Conservation (phyloP, 208 protist species). For the Angomonas ambiguus region DNA sequence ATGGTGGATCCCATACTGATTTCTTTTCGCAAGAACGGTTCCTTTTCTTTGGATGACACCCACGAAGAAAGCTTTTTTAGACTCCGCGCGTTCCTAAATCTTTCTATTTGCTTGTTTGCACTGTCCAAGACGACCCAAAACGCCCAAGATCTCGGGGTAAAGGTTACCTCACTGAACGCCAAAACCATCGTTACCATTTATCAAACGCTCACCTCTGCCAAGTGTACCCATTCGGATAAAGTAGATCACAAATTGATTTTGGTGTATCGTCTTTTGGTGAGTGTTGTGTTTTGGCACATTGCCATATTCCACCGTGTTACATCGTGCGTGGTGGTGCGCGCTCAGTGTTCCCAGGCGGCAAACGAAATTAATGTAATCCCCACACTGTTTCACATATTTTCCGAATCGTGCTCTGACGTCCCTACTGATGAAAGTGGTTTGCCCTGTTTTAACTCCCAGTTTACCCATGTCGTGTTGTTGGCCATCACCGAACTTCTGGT, state of each 20-base stretch:
- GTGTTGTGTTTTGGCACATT: slow-evolving; percentile 6
- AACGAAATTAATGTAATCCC: background rate
- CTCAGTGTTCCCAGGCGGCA: background rate
- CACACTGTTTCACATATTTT: background rate
- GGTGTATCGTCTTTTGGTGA: background rate
- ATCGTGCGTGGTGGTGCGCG: background rate
- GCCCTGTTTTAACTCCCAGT: slow-evolving; percentile 12
- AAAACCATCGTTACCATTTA: background rate
- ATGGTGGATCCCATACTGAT: background rate
- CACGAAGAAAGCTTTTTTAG: background rate
- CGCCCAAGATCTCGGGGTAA: slow-evolving; percentile 9
- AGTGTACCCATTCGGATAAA: background rate
- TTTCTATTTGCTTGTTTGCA: slow-evolving; percentile 2
- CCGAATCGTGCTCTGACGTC: background rate
- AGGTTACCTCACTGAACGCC: background rate
- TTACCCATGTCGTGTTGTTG: slow-evolving; percentile 30
- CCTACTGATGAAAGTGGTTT: too few relatives aligned
- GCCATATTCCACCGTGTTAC: slow-evolving; percentile 9
- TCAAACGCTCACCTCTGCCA: background rate
- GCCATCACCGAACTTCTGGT: slow-evolving; percentile 22
- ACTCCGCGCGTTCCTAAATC: background rate
- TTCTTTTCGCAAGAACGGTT: background rate
- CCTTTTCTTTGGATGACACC: background rate
- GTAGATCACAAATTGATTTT: background rate
- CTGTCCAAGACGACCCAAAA: slow-evolving; percentile 1